Evolutionary conservation across 768 basidiomycete species (phyloP).

Genomic region (Guyanaporus albipodus): DNA sequence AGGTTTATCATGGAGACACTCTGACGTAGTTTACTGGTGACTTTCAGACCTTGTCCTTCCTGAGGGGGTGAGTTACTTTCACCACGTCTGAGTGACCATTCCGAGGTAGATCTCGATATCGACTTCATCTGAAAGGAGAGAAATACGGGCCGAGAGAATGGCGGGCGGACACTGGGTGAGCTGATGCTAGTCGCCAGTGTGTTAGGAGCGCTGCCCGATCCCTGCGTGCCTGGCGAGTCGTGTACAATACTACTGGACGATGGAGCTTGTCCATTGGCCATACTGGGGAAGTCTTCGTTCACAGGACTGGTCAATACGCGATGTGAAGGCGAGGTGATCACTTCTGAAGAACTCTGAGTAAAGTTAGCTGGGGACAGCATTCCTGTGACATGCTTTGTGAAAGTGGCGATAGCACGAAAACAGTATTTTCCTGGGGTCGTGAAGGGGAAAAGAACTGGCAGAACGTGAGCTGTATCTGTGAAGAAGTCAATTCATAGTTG

Average conservation of each 20-base stretch:
- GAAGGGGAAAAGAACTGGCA: constrained; percentile 72
- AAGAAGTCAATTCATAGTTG: constrained; percentile 5
- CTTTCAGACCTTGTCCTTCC: constrained; percentile 17
- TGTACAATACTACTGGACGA: not conserved
- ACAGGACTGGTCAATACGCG: constrained; percentile 1
- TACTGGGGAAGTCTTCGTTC: not conserved
- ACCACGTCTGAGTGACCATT: constrained; percentile 3
- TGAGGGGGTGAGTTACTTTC: constrained; percentile 2
- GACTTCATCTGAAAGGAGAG: constrained; percentile 17
- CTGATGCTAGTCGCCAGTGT: not conserved
- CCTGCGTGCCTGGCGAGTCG: not conserved
- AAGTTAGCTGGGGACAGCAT: constrained; percentile 25
- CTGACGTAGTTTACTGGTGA: constrained; percentile 17
- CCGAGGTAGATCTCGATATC: constrained; percentile 16
- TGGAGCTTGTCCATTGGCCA: not conserved
- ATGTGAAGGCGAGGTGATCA: not conserved
- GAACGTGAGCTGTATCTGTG: constrained; percentile 65
- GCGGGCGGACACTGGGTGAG: constrained; percentile 2
- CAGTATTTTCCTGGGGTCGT: constrained; percentile 78
- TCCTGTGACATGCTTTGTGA: constrained; percentile 63
- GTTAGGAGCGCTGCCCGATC: not conserved
- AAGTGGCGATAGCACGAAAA: constrained; percentile 71
- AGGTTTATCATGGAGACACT: constrained; percentile 9
- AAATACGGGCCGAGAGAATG: constrained; percentile 13
- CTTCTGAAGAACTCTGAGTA: constrained; percentile 10